Conservation (phyloP, 2,329 filamentous ascomycete species). For the Alternaria hordeiaustralica region DNA sequence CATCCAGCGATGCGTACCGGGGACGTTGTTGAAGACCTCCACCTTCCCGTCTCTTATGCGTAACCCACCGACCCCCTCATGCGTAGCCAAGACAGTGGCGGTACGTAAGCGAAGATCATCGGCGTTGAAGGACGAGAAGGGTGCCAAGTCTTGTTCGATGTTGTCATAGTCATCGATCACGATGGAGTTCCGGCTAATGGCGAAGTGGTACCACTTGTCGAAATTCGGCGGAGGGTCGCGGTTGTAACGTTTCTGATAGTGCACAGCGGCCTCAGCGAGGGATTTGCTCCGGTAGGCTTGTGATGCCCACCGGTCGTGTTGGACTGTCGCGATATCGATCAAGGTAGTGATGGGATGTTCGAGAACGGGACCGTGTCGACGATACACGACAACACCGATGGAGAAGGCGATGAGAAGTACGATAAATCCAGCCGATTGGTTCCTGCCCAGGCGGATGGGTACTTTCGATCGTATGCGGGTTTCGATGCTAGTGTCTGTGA, state of each 20-base stretch:
- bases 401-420: slow-evolving; percentile 51
- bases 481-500: slow-evolving; percentile 40
- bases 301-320: slow-evolving; percentile 58
- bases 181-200: slow-evolving; percentile 57
- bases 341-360: slow-evolving; percentile 64
- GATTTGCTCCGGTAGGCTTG: slow-evolving; percentile 57
- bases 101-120: slow-evolving; percentile 60
- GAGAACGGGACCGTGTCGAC: slow-evolving; percentile 48
- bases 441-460: slow-evolving; percentile 40
- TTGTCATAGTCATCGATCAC: slow-evolving; percentile 68
- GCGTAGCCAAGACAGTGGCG: slow-evolving; percentile 59
- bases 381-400: slow-evolving; percentile 43
- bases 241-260: slow-evolving; percentile 61
- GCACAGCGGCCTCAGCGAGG: slow-evolving; percentile 57
- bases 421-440: slow-evolving; percentile 43
- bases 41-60: slow-evolving; percentile 62
- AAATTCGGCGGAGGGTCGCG: slow-evolving; percentile 66
- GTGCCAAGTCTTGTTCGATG: slow-evolving; percentile 63
- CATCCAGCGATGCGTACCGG: slow-evolving; percentile 65
- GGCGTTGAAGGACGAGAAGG: slow-evolving; percentile 62
- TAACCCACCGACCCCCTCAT: slow-evolving; percentile 63
- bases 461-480: slow-evolving; percentile 36
- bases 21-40: slow-evolving; percentile 50
- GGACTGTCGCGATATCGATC: slow-evolving; percentile 57
- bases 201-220: slow-evolving; percentile 66